Conservation (phyloP, 1,284 basidiomycete genomes). For the Stygiomarasmius scandens region DNA sequence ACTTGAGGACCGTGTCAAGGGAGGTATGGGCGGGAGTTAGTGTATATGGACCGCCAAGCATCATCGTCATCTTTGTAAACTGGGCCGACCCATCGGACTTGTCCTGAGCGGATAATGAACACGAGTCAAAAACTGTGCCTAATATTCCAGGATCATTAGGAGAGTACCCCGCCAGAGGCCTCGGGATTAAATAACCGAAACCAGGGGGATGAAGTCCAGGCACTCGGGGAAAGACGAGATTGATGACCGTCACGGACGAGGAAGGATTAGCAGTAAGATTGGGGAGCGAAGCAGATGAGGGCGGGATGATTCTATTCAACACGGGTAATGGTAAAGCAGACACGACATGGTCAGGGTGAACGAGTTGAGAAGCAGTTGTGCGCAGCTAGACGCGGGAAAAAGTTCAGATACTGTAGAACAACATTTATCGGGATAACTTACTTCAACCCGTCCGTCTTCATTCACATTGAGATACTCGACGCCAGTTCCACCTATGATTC, state of each 20-base stretch:
- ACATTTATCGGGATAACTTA: constrained; percentile 21
- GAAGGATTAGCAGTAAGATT: constrained; percentile 58
- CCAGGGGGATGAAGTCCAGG: constrained; percentile 72
- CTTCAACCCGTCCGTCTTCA: constrained; percentile 45
- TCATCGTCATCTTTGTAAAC: constrained; percentile 82
- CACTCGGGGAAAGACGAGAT: constrained; percentile 69
- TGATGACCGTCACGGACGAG: constrained; percentile 72
- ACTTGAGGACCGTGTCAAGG: constrained; percentile 12
- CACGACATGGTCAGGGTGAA: constrained; percentile 58
- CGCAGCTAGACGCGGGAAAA: neutral
- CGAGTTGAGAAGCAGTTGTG: constrained; percentile 38
- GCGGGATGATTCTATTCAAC: constrained; percentile 57
- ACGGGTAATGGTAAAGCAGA: constrained; percentile 74
- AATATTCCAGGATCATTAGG: constrained; percentile 58
- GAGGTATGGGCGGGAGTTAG: constrained; percentile 15
- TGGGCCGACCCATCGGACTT: constrained; percentile 27
- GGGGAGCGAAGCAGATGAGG: constrained; percentile 38
- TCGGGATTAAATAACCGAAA: constrained; percentile 94
- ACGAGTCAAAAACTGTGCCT: constrained; percentile 86
- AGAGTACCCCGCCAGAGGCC: constrained; percentile 56
- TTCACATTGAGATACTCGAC: constrained; percentile 40
- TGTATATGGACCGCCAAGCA: constrained; percentile 86
- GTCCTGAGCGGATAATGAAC: constrained; percentile 73
- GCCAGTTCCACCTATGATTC: constrained; percentile 49
- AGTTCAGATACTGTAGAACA: neutral